Conservation (phyloP, 208 protist genomes). For the Wallacemonas sp. region DNA sequence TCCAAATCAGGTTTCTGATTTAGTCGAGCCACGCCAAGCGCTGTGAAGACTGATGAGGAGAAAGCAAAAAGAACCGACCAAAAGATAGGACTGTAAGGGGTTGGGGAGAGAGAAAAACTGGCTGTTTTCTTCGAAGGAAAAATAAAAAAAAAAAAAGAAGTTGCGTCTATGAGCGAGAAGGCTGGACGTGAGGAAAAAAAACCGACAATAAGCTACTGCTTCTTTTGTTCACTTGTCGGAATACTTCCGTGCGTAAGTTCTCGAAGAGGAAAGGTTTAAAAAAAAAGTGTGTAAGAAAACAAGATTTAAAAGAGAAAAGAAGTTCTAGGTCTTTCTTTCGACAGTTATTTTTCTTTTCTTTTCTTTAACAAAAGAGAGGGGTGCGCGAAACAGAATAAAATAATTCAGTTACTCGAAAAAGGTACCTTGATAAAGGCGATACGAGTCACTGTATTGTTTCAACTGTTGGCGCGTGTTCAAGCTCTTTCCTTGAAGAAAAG, state of each 20-base stretch:
- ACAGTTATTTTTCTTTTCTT: too few species aligned
- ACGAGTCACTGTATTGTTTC: background rate
- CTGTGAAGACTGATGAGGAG: too few species aligned
- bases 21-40: too few species aligned
- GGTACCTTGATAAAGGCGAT: background rate
- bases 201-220: too few species aligned
- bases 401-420: background rate
- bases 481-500: background rate
- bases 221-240: background rate
- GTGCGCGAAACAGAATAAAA: background rate
- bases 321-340: too few species aligned
- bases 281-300: conserved; percentile 15
- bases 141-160: conserved; percentile 25
- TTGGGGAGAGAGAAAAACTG: background rate
- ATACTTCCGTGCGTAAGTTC: background rate
- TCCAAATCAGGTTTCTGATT: too few species aligned
- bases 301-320: conserved; percentile 4
- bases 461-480: background rate
- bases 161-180: conserved; percentile 1
- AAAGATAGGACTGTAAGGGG: too few species aligned
- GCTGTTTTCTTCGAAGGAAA: conserved; percentile 3
- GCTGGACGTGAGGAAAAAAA: background rate
- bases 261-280: conserved; percentile 9
- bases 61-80: too few species aligned
- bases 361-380: background rate